Evolutionary conservation across 192 early-diverging fungal genomes (phyloP).

Genomic region (Entrophospora sp.): DNA sequence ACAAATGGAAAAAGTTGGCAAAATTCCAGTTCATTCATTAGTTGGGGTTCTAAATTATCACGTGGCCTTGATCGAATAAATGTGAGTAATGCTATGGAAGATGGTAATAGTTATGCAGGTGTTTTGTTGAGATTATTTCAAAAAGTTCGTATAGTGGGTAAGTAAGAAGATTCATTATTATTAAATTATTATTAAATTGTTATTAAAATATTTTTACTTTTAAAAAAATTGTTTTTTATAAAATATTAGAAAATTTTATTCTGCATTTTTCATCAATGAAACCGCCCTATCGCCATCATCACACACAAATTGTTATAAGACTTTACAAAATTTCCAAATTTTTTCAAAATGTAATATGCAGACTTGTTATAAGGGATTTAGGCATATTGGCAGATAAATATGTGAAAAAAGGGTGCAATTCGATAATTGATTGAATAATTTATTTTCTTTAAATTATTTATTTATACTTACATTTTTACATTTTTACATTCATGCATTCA

Average conservation of each 20-base stretch:
- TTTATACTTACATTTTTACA: too few relatives aligned
- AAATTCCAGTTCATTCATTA: constrained; percentile 17
- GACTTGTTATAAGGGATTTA: constrained; percentile 35
- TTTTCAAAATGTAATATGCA: constrained; percentile 32
- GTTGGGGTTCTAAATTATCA: constrained; percentile 18
- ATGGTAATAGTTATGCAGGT: constrained; percentile 31
- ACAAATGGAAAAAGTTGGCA: constrained; percentile 21
- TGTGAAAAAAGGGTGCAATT: constrained; percentile 33
- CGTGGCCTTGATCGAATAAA: constrained; percentile 17
- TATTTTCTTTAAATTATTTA: too few relatives aligned
- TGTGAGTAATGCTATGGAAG: constrained; percentile 20
- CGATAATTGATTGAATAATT: constrained; percentile 30
- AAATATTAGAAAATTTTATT: constrained; percentile 27
- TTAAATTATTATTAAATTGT: not conserved
- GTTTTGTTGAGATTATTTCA: constrained; percentile 23
- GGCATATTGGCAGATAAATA: constrained; percentile 38
- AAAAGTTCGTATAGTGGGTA: constrained; percentile 8
- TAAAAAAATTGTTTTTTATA: not conserved
- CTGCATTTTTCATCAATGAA: constrained; percentile 22
- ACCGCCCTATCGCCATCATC: constrained; percentile 26
- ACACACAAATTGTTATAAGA: constrained; percentile 28
- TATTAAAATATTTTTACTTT: not conserved
- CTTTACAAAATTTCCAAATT: constrained; percentile 30
- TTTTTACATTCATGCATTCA: too few relatives aligned
- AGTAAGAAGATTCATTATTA: not conserved